phyloP scores from a whole-genome alignment of 164 flowering plant genomes.

The Cinnamomum chago region DNA sequence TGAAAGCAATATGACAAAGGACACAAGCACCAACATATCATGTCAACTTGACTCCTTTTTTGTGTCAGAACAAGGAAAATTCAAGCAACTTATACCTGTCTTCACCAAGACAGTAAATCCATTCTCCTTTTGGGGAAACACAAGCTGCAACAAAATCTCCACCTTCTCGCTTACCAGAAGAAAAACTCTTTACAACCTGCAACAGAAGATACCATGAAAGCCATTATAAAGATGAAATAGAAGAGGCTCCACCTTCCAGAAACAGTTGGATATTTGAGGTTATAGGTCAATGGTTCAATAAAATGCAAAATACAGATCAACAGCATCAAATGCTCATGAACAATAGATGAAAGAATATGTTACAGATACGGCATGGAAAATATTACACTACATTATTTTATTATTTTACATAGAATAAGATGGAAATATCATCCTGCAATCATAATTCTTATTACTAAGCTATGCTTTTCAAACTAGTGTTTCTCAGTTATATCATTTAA shows the following conservation, averaged over 20 bases:
- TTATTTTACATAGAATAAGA: no score
- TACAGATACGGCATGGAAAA: no score
- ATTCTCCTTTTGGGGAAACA: constrained; percentile 95
- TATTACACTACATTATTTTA: no score
- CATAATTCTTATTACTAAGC: no score
- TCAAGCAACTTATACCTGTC: constrained; percentile 52
- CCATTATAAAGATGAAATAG: not conserved
- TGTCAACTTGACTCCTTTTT: not conserved
- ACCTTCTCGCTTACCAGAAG: constrained; percentile 99
- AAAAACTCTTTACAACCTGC: constrained; percentile 96
- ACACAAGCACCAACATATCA: not conserved
- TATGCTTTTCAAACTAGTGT: no score
- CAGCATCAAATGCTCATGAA: not conserved
- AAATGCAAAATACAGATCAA: not conserved
- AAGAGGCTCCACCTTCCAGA: not conserved
- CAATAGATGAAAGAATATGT: no score
- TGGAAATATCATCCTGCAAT: no score
- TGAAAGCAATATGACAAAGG: not conserved
- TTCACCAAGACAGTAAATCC: constrained; percentile 97
- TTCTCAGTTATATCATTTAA: no score
- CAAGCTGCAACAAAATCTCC: constrained; percentile 98
- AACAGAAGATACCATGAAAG: constrained; percentile 8
- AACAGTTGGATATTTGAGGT: no score
- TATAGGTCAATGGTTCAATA: no score
- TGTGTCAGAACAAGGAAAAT: not conserved